A percentile compares a stretch with the other conserved stretches of the same genome.
phyloP scores from a whole-genome alignment of 129 eudicot species.

The Apium graveolens region DNA sequence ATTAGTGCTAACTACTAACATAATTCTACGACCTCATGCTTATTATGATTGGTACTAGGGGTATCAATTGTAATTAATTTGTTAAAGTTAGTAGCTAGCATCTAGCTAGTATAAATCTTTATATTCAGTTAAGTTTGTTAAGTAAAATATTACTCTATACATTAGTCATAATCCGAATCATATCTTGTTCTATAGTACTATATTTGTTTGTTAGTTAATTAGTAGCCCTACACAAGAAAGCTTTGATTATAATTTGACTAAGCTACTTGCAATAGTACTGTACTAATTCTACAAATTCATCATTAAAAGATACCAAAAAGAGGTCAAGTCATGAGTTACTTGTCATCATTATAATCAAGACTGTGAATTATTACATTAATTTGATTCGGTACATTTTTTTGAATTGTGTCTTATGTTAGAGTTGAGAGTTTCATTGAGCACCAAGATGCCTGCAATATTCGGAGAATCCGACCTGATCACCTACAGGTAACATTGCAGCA shows the following conservation, averaged over 20 bases:
- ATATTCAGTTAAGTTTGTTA: neutral
- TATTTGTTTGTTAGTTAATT: constrained; percentile 12
- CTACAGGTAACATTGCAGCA: constrained; percentile 15
- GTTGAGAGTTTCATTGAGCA: constrained; percentile 77
- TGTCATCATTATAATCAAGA: neutral
- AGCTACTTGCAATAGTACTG: neutral
- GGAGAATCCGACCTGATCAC: constrained; percentile 29
- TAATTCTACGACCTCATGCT: neutral
- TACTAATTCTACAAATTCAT: constrained; percentile 10
- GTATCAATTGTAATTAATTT: neutral
- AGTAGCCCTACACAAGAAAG: constrained; percentile 20
- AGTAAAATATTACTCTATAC: constrained; percentile 2
- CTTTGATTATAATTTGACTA: constrained; percentile 11
- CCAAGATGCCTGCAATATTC: constrained; percentile 55
- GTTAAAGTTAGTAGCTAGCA: neutral
- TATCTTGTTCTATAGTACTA: neutral
- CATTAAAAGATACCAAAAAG: neutral
- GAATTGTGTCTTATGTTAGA: constrained; percentile 19
- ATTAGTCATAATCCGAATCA: constrained; percentile 4
- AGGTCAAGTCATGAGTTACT: neutral
- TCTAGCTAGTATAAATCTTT: neutral
- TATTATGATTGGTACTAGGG: neutral
- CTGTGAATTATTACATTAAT: neutral
- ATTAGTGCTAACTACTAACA: neutral
- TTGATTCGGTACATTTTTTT: neutral